Conservation (phyloP, 805 yeast species). For the Clavispora santaluciae region DNA sequence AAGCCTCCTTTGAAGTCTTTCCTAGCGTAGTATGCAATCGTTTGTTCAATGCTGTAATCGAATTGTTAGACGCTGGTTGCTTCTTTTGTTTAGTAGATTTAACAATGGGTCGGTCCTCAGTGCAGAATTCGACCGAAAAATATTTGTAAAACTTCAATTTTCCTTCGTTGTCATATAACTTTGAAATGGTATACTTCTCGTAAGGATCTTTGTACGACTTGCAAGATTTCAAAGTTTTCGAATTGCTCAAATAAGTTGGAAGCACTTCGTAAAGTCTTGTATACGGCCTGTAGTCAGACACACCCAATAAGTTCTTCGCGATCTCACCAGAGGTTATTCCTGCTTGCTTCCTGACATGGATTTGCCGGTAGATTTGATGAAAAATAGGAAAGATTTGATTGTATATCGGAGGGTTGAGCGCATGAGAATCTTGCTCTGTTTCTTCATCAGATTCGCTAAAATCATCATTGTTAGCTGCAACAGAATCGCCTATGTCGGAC, state of each 20-base stretch:
- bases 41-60: slow-evolving; percentile 14
- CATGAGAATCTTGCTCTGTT: slow-evolving; percentile 7
- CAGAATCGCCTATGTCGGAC: slow-evolving; percentile 30
- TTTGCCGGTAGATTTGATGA: slow-evolving; percentile 54
- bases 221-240: slow-evolving; percentile 20
- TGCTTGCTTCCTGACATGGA: slow-evolving; percentile 31
- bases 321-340: slow-evolving; percentile 64
- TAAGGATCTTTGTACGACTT: slow-evolving; percentile 26
- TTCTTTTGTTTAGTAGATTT: slow-evolving; percentile 6
- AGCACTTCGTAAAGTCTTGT: slow-evolving; percentile 47
- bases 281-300: slow-evolving; percentile 46
- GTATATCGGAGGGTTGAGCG: slow-evolving; percentile 24
- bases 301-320: slow-evolving; percentile 48
- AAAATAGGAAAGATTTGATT: slow-evolving; percentile 61
- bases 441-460: slow-evolving; percentile 17
- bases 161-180: slow-evolving; percentile 70
- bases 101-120: slow-evolving; percentile 9
- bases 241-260: slow-evolving; percentile 34
- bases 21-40: slow-evolving; percentile 18
- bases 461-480: slow-evolving; percentile 17
- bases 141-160: slow-evolving; percentile 69
- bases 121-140: slow-evolving; percentile 18
- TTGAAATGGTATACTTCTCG: slow-evolving; percentile 37
- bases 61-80: slow-evolving; percentile 2
- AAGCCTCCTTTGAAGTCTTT: slow-evolving; percentile 21